Evolutionary conservation across 495 filamentous ascomycete genomes (phyloP).

Genomic region (Platismatia glauca): DNA sequence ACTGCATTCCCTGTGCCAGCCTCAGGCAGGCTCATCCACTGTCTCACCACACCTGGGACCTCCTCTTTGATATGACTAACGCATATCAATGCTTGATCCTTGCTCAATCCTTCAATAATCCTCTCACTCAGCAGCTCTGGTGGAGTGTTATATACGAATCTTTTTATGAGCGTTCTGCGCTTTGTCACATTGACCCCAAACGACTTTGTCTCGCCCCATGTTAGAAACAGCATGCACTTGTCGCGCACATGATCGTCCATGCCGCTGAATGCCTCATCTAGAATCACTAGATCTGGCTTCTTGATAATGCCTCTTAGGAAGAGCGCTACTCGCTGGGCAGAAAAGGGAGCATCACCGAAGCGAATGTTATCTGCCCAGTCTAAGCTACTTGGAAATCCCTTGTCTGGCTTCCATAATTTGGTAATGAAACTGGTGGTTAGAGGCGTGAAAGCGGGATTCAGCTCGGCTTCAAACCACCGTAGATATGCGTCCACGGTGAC

Average conservation of each 20-base stretch:
- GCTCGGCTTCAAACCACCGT: conserved; percentile 63
- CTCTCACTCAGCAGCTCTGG: conserved; percentile 17
- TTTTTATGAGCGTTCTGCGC: background rate
- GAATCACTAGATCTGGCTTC: conserved; percentile 75
- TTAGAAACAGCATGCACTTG: conserved; percentile 73
- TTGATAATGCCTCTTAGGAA: conserved; percentile 80
- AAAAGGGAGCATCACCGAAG: conserved; percentile 69
- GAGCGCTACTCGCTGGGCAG: conserved; percentile 72
- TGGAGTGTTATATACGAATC: background rate
- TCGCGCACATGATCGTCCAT: conserved; percentile 76
- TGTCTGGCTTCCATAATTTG: background rate
- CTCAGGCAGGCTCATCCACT: conserved; percentile 74
- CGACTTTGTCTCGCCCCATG: conserved; percentile 40
- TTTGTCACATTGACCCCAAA: conserved; percentile 4
- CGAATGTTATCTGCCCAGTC: conserved; percentile 59
- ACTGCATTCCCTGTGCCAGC: conserved; percentile 45
- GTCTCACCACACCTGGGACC: conserved; percentile 66
- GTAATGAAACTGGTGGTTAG: background rate
- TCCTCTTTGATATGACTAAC: conserved; percentile 89
- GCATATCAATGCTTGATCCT: conserved; percentile 69
- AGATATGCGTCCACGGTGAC: conserved; percentile 55
- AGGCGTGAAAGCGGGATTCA: conserved; percentile 43
- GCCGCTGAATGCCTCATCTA: conserved; percentile 89
- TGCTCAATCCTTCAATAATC: conserved; percentile 37
- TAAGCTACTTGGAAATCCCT: conserved; percentile 31